Percentiles rank a stretch among this genome's conserved stretches.
Conservation (phyloP, 352 stramenopile genomes). For the Pythium oligandrum region DNA sequence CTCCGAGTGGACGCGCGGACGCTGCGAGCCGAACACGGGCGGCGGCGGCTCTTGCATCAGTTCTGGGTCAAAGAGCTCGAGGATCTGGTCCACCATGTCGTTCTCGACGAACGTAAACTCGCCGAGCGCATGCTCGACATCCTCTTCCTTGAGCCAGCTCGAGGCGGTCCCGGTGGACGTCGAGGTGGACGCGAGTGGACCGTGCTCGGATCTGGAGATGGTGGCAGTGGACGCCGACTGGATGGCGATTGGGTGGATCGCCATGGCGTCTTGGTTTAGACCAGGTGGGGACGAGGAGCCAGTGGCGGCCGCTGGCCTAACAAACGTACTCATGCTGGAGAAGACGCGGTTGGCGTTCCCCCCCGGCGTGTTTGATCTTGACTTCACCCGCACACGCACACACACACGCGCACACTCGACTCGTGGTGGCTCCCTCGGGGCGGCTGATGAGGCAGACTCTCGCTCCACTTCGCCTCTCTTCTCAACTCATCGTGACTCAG, state of each 20-base stretch:
- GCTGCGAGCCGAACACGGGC: not conserved
- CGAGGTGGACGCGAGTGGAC: not conserved
- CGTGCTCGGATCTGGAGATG: not conserved
- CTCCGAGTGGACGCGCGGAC: not conserved
- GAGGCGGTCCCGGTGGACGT: conserved; percentile 3
- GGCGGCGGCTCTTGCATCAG: not conserved
- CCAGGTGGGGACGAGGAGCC: not conserved
- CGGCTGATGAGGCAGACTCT: too few relatives aligned
- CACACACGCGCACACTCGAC: too few relatives aligned
- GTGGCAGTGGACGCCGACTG: not conserved
- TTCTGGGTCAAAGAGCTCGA: conserved; percentile 12
- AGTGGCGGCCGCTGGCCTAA: not conserved
- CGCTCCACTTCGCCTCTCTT: too few relatives aligned
- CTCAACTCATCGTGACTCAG: too few relatives aligned
- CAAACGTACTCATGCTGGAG: not conserved
- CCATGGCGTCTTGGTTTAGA: not conserved
- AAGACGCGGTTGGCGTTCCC: not conserved
- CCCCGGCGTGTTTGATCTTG: too few relatives aligned
- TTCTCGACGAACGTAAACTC: conserved; percentile 3
- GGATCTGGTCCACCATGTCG: conserved; percentile 5
- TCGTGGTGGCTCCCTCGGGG: too few relatives aligned
- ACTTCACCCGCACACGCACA: too few relatives aligned
- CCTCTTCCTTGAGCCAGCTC: conserved; percentile 7
- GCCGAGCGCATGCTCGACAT: conserved; percentile 4
- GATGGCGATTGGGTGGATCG: too few relatives aligned